Conservation (phyloP, 1,139 yeast species). For the Debaryomyces psychrophilus region DNA sequence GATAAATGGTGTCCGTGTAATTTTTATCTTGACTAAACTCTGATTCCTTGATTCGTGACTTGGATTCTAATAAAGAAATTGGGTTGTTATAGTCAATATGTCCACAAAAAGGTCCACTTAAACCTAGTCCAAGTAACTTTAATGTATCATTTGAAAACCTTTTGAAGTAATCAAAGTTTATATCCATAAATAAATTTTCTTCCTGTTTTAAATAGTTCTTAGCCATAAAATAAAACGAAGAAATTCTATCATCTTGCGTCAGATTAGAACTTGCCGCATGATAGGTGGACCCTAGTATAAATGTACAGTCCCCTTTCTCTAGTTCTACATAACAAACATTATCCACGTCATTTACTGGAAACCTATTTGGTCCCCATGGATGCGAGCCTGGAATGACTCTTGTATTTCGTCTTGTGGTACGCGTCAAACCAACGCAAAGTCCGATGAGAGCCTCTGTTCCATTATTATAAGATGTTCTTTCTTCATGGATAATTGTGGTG, state of each 20-base stretch:
- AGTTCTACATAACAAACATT: background rate
- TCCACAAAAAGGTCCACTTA: slow-evolving; percentile 23
- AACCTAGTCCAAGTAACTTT: slow-evolving; percentile 17
- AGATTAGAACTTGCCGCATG: background rate
- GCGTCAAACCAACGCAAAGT: slow-evolving; percentile 21
- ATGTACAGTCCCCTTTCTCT: background rate
- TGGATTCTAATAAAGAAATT: slow-evolving; percentile 12
- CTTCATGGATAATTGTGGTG: slow-evolving; percentile 23
- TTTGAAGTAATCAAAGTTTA: background rate
- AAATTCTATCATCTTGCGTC: background rate
- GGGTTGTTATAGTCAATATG: slow-evolving; percentile 20
- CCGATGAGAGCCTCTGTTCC: slow-evolving; percentile 25
- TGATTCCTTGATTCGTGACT: background rate
- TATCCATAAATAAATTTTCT: background rate
- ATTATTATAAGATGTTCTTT: slow-evolving; percentile 18
- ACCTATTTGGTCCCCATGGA: slow-evolving; percentile 16
- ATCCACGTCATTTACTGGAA: background rate
- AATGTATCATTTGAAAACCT: slow-evolving; percentile 1
- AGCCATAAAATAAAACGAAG: background rate
- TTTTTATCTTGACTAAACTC: background rate
- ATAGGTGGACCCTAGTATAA: background rate
- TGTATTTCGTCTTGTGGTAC: slow-evolving; percentile 25
- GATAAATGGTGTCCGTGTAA: background rate
- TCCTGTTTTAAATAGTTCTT: background rate
- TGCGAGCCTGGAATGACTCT: slow-evolving; percentile 29